Percentiles rank a stretch among this genome's conserved stretches.
Evolutionary conservation across 495 filamentous ascomycete genomes (phyloP).

Genomic region (Penicillium chermesinum): DNA sequence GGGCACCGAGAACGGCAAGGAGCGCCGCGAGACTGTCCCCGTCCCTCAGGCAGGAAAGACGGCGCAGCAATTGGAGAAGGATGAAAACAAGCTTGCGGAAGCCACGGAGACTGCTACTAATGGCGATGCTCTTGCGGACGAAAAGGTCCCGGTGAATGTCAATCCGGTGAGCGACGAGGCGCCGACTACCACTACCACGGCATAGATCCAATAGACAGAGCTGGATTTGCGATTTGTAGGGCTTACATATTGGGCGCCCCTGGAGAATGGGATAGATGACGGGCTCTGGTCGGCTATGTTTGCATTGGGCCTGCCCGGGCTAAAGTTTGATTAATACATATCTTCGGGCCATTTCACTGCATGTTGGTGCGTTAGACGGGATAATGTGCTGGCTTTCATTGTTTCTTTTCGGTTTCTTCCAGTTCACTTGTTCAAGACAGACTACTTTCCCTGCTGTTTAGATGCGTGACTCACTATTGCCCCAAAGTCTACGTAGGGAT

Average conservation of each 20-base stretch:
- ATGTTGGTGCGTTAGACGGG: too few species aligned
- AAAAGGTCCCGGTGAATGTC: slow-evolving; percentile 15
- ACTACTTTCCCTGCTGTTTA: too few species aligned
- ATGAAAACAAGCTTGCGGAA: slow-evolving; percentile 3
- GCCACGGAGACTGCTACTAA: slow-evolving; percentile 5
- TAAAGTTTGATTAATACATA: too few species aligned
- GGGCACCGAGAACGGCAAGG: slow-evolving; percentile 38
- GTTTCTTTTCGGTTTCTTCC: too few species aligned
- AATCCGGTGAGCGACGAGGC: slow-evolving; percentile 13
- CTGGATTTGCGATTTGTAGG: not conserved
- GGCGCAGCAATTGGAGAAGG: not conserved
- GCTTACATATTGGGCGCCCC: not conserved
- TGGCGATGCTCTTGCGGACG: slow-evolving; percentile 1
- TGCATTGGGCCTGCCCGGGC: too few species aligned
- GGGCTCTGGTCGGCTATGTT: too few species aligned
- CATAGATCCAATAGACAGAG: slow-evolving; percentile 14
- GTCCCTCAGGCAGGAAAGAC: slow-evolving; percentile 14
- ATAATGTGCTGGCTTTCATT: too few species aligned
- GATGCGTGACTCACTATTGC: too few species aligned
- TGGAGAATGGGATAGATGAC: not conserved
- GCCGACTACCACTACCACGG: slow-evolving; percentile 15
- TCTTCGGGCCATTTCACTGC: too few species aligned
- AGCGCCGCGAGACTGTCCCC: slow-evolving; percentile 29
- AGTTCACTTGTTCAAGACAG: too few species aligned
- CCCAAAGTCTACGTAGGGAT: too few species aligned